These are phyloP conservation scores for Hyaloscypha hepaticicola DNA, from an alignment of 495 filamentous ascomycete genomes.

Conservation along the genomic window DNA sequence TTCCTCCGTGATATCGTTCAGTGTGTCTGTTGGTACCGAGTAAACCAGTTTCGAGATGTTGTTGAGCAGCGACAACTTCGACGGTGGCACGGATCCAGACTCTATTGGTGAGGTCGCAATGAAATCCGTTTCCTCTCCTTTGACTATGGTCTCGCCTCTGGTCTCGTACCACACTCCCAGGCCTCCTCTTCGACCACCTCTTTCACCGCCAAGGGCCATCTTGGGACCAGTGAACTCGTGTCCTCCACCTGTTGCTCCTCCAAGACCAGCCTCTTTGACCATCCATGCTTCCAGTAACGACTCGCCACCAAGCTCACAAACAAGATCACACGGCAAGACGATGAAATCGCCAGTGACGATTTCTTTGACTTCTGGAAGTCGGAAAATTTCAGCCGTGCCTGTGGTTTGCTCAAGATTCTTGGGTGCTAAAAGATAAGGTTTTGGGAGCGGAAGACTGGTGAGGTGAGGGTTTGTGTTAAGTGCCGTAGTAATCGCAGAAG, in stretches of 20 bases:
- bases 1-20: constrained; percentile 75
- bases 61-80: constrained; percentile 59
- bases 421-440: constrained; percentile 73
- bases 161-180: constrained; percentile 89
- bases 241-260: constrained; percentile 37
- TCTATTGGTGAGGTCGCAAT: constrained; percentile 68
- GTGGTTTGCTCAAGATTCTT: constrained; percentile 69
- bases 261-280: constrained; percentile 70
- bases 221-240: constrained; percentile 35
- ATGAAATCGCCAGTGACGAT: constrained; percentile 81
- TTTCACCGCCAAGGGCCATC: constrained; percentile 50
- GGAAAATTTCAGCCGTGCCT: constrained; percentile 87
- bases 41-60: constrained; percentile 66
- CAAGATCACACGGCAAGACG: constrained; percentile 88
- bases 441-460: constrained; percentile 73
- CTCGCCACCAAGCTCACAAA: constrained; percentile 85
- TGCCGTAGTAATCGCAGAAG: constrained; percentile 69
- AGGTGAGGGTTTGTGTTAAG: constrained; percentile 84
- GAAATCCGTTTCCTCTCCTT: constrained; percentile 91
- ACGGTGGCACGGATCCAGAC: constrained; percentile 51
- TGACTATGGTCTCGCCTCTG: constrained; percentile 65
- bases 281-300: constrained; percentile 88
- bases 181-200: constrained; percentile 65
- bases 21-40: constrained; percentile 76
- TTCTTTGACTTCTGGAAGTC: constrained; percentile 68